Evolutionary conservation across 305 asterid genomes (phyloP).

Genomic region (Solanum chacoense): DNA sequence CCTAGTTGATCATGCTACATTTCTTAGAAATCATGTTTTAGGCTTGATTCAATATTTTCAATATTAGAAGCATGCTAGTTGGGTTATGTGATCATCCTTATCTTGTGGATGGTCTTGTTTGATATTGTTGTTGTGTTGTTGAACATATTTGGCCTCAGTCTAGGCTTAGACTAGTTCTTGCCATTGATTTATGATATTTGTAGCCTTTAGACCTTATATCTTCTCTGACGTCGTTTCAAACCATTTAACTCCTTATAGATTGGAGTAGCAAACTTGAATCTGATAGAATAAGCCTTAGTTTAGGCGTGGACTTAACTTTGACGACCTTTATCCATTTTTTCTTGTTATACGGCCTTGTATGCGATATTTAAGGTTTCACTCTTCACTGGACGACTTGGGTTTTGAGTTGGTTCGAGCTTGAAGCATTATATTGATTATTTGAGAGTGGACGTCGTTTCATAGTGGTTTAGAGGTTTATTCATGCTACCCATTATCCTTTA

Average conservation of each 20-base stretch:
- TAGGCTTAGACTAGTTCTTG: background rate
- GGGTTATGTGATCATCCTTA: background rate
- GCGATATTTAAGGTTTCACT: background rate
- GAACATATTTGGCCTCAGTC: background rate
- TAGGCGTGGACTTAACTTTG: background rate
- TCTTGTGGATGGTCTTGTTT: background rate
- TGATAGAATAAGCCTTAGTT: background rate
- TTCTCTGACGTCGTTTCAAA: background rate
- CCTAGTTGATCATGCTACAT: no score
- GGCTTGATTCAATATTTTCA: background rate
- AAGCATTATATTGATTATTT: background rate
- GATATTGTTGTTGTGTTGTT: background rate
- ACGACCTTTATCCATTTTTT: background rate
- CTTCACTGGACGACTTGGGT: background rate
- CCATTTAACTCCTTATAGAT: background rate
- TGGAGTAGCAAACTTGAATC: background rate
- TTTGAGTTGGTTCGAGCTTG: background rate
- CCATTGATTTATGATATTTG: background rate
- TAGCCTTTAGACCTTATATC: background rate
- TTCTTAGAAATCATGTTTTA: no score
- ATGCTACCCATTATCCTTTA: no score
- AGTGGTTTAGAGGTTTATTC: background rate
- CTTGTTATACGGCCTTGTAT: background rate
- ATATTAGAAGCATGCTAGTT: background rate
- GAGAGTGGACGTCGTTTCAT: background rate